A percentile compares a stretch with the other conserved stretches of the same genome.
phyloP scores from a whole-genome alignment of 306 rosid genomes.

The Malus sylvestris region DNA sequence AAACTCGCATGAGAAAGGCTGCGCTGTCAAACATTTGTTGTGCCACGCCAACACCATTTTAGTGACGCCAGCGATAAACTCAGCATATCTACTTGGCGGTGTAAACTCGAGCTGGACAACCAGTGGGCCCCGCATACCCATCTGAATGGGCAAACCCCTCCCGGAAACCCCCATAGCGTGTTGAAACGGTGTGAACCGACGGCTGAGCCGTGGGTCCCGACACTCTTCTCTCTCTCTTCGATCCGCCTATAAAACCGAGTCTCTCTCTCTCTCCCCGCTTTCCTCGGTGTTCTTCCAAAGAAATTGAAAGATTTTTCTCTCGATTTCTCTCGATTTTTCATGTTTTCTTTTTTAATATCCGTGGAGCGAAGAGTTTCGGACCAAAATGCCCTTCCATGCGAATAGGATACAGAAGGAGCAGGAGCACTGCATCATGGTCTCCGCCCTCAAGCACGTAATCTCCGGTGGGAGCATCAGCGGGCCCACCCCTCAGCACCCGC shows the following conservation, averaged over 20 bases:
- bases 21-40: neutral
- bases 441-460: constrained; percentile 40
- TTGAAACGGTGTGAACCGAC: neutral
- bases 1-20: no score
- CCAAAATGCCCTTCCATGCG: neutral
- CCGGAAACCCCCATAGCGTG: neutral
- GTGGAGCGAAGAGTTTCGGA: neutral
- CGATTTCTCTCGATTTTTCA: no score
- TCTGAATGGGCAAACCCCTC: neutral
- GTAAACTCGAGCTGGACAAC: neutral
- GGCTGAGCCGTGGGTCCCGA: neutral
- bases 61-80: neutral
- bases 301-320: no score
- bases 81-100: neutral
- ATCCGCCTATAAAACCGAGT: neutral
- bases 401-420: constrained; percentile 2
- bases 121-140: neutral
- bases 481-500: neutral
- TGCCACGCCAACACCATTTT: neutral
- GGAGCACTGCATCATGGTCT: constrained; percentile 51
- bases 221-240: neutral
- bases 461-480: neutral
- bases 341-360: no score
- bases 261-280: neutral
- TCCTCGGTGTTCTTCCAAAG: neutral